These are phyloP conservation scores for Scheffersomyces coipomensis DNA, from an alignment of 805 yeast genomes.

Conservation along the genomic window DNA sequence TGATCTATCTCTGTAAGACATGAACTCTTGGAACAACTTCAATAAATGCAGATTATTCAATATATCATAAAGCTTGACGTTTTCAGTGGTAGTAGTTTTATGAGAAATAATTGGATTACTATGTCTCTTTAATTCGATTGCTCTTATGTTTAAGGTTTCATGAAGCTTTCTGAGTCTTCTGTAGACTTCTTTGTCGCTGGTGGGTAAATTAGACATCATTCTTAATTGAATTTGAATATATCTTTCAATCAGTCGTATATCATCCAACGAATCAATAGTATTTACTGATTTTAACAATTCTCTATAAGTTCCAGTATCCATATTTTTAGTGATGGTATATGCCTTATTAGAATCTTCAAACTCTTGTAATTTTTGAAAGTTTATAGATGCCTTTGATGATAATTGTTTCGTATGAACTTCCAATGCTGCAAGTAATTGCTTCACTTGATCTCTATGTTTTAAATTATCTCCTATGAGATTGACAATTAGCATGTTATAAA, in stretches of 20 bases:
- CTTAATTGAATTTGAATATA: conserved; percentile 47
- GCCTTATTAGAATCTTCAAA: conserved; percentile 1
- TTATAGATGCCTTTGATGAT: not conserved
- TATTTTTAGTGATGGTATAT: conserved; percentile 11
- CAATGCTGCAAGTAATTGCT: conserved; percentile 65
- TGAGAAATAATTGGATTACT: not conserved
- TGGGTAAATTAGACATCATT: conserved; percentile 13
- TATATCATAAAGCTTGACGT: conserved; percentile 37
- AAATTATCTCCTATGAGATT: conserved; percentile 60
- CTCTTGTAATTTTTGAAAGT: conserved; percentile 1
- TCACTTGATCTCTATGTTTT: conserved; percentile 73
- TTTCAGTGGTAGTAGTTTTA: conserved; percentile 1
- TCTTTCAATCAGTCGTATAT: conserved; percentile 49
- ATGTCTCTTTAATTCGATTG: not conserved
- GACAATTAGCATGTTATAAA: conserved; percentile 66
- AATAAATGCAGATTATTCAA: conserved; percentile 48
- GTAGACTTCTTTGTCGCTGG: conserved; percentile 12
- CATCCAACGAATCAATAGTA: conserved; percentile 25
- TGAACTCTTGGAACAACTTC: conserved; percentile 19
- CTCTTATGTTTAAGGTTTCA: not conserved
- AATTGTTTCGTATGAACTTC: conserved; percentile 53
- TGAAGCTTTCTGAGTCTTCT: conserved; percentile 9
- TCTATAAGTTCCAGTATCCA: conserved; percentile 15
- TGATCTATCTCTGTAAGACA: conserved; percentile 11
- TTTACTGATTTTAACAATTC: conserved; percentile 11